phyloP scores from a whole-genome alignment of 202 grass and related monocot genomes.

The Digitaria exilis region DNA sequence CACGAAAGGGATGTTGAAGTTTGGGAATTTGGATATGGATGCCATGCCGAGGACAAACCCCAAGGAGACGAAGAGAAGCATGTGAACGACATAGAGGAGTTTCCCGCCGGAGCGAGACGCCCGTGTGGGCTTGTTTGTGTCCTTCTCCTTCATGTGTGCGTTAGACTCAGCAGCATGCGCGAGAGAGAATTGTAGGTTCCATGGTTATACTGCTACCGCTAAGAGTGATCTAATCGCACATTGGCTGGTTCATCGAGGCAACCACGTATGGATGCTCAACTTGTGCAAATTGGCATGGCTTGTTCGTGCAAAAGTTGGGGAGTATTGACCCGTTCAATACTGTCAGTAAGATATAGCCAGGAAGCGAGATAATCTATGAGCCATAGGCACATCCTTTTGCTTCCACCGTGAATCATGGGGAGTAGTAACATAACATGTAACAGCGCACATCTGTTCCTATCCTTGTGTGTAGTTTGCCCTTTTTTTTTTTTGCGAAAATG shows the following conservation, averaged over 20 bases:
- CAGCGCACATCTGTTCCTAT: no score
- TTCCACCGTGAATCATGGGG: not conserved
- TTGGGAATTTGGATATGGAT: constrained; percentile 46
- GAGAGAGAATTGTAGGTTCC: not conserved
- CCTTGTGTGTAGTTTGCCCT: no score
- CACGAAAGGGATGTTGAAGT: constrained; percentile 6
- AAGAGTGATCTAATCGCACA: no score
- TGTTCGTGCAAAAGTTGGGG: constrained; percentile 6
- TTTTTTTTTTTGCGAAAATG: no score
- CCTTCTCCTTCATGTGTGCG: no score
- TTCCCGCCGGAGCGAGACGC: not conserved
- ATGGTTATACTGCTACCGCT: not conserved
- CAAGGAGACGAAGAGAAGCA: constrained; percentile 45
- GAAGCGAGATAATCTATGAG: not conserved
- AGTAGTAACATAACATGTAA: no score
- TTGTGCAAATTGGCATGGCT: constrained; percentile 14
- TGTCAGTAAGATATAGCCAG: not conserved
- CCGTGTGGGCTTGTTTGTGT: not conserved
- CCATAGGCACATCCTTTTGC: not conserved
- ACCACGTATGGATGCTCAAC: not conserved
- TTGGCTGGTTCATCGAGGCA: not conserved
- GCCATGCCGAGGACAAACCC: constrained; percentile 55
- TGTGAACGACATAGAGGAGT: not conserved
- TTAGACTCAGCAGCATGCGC: no score
- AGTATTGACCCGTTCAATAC: not conserved